A percentile compares a stretch with the other conserved stretches of the same genome.
Evolutionary conservation across 371 early-diverging fungal genomes (phyloP).

Genomic region (Saksenaea vasiformis): DNA sequence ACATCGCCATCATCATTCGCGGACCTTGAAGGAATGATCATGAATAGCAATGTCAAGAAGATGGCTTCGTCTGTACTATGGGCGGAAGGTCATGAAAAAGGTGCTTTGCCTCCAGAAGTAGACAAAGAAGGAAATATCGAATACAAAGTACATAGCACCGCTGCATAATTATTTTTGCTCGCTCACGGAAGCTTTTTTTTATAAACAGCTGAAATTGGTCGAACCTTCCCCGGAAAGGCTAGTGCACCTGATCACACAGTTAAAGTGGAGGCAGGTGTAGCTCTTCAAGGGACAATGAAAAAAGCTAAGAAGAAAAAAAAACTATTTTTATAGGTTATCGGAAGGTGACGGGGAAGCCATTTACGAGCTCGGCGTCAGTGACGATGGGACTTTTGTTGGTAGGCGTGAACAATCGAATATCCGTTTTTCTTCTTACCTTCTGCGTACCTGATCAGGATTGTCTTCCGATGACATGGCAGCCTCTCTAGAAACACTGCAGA

Average conservation of each 20-base stretch:
- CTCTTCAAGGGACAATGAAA: not conserved
- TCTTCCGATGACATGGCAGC: conserved; percentile 57
- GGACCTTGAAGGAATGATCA: not conserved
- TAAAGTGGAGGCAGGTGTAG: conserved; percentile 82
- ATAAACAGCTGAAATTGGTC: conserved; percentile 71
- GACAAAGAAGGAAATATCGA: conserved; percentile 88
- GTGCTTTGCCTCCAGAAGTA: conserved; percentile 76
- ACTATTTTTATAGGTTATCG: conserved; percentile 54
- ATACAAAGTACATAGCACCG: conserved; percentile 67
- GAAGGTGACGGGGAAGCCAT: conserved; percentile 89
- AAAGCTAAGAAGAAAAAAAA: too few species aligned
- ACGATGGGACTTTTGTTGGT: conserved; percentile 86
- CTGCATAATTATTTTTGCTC: not conserved
- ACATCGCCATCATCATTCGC: too few species aligned
- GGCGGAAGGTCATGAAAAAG: conserved; percentile 17
- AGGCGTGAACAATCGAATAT: conserved; percentile 23
- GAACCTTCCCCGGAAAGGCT: conserved; percentile 70
- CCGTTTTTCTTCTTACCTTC: conserved; percentile 13
- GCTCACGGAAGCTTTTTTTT: not conserved
- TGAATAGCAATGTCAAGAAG: not conserved
- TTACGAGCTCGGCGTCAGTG: conserved; percentile 90
- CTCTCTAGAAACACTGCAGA: conserved; percentile 60
- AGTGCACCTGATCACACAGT: conserved; percentile 87
- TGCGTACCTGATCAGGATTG: conserved; percentile 26
- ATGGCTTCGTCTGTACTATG: conserved; percentile 6